Evolutionary conservation across 1,284 basidiomycete species (phyloP).

Genomic region (Marasmius fiardii): DNA sequence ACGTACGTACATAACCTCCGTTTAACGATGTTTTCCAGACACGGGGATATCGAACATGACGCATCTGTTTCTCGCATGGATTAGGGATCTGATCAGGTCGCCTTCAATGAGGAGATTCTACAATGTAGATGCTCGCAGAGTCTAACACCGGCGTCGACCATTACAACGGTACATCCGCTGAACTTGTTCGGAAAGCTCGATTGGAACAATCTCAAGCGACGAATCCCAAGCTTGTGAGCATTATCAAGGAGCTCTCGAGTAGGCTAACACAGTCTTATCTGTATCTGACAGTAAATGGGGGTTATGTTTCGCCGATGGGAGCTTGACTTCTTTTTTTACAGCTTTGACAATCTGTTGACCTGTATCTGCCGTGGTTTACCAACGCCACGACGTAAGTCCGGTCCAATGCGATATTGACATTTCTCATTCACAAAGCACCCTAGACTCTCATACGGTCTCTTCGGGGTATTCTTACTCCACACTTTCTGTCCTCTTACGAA

Average conservation of each 20-base stretch:
- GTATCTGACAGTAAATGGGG: conserved; percentile 11
- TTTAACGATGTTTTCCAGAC: conserved; percentile 13
- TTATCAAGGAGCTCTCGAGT: conserved; percentile 18
- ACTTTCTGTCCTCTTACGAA: too few relatives aligned
- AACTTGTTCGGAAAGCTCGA: conserved; percentile 16
- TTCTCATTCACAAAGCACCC: too few relatives aligned
- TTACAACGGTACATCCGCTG: conserved; percentile 20
- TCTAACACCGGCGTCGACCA: conserved; percentile 20
- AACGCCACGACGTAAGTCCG: too few relatives aligned
- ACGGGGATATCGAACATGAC: conserved; percentile 14
- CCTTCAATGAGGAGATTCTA: conserved; percentile 21
- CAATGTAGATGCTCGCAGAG: conserved; percentile 16
- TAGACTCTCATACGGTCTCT: too few relatives aligned
- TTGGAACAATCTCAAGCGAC: conserved; percentile 14
- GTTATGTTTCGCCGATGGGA: too few relatives aligned
- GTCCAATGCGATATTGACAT: too few relatives aligned
- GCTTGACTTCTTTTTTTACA: too few relatives aligned
- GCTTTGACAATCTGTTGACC: too few relatives aligned
- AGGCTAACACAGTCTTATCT: conserved; percentile 16
- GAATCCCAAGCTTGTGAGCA: conserved; percentile 19
- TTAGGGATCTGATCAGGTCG: conserved; percentile 15
- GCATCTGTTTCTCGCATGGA: conserved; percentile 16
- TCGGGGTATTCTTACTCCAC: too few relatives aligned
- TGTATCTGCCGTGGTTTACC: too few relatives aligned
- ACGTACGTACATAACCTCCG: too few relatives aligned